These are phyloP conservation scores for Erythrophleum fordii DNA, from an alignment of 306 rosid genomes.

Conservation along the genomic window DNA sequence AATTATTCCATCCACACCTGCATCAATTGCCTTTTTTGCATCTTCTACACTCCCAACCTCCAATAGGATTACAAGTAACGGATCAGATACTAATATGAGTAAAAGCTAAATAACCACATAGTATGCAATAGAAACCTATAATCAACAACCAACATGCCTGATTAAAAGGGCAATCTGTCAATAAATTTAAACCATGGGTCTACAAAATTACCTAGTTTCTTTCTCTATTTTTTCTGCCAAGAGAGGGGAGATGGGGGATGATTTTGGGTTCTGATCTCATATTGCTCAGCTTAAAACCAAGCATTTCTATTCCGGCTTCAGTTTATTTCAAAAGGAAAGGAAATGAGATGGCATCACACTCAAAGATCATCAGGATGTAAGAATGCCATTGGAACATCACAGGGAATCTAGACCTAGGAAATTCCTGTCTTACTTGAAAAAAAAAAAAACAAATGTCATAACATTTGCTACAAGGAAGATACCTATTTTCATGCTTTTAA, in stretches of 20 bases:
- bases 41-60: constrained; percentile 65
- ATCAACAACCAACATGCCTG: constrained; percentile 21
- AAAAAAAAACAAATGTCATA: not conserved
- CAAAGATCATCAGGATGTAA: not conserved
- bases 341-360: not conserved
- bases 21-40: constrained; percentile 67
- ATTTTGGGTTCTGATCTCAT: not conserved
- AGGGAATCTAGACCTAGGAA: not conserved
- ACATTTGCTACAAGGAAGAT: not conserved
- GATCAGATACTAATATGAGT: not conserved
- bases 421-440: not conserved
- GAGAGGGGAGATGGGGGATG: too few species aligned
- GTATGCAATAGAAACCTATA: constrained; percentile 21
- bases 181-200: constrained; percentile 4
- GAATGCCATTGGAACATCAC: not conserved
- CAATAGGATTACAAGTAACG: constrained; percentile 36
- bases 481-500: not conserved
- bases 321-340: not conserved
- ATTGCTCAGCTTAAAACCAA: not conserved
- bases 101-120: not conserved
- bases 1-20: constrained; percentile 79
- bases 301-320: not conserved
- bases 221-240: not conserved
- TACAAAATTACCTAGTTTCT: not conserved
- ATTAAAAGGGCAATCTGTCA: not conserved